Evolutionary conservation across 2,329 filamentous ascomycete species (phyloP).

Genomic region (Trichoderma hamatum): DNA sequence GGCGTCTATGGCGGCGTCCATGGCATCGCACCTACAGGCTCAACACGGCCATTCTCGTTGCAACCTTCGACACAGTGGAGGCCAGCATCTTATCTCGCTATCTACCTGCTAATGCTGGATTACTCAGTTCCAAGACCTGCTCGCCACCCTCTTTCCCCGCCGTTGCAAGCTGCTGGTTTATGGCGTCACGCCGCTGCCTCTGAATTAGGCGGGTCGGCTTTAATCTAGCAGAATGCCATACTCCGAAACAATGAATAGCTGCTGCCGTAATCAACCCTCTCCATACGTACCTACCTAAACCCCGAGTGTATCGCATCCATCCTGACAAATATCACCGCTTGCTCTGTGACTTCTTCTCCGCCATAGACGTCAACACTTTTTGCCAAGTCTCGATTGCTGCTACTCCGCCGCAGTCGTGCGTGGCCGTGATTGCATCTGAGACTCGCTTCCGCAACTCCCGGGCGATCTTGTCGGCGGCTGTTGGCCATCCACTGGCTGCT

Average conservation of each 20-base stretch:
- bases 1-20: background rate
- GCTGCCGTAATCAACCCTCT: slow-evolving; percentile 1
- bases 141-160: background rate
- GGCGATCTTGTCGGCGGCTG: background rate
- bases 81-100: background rate
- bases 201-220: background rate
- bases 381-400: background rate
- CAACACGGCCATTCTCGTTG: background rate
- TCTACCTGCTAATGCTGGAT: background rate
- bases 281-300: background rate
- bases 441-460: background rate
- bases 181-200: background rate
- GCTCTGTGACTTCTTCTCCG: background rate
- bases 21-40: background rate
- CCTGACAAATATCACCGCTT: background rate
- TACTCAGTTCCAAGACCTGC: background rate
- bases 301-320: background rate
- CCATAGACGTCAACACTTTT: background rate
- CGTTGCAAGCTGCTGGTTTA: background rate
- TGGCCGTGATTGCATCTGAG: background rate
- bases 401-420: background rate
- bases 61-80: background rate
- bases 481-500: background rate
- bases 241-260: background rate
- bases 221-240: background rate